A percentile compares a stretch with the other conserved stretches of the same genome.
Conservation (phyloP, 148 eudicot species). For the Vaccinium myrtillus region DNA sequence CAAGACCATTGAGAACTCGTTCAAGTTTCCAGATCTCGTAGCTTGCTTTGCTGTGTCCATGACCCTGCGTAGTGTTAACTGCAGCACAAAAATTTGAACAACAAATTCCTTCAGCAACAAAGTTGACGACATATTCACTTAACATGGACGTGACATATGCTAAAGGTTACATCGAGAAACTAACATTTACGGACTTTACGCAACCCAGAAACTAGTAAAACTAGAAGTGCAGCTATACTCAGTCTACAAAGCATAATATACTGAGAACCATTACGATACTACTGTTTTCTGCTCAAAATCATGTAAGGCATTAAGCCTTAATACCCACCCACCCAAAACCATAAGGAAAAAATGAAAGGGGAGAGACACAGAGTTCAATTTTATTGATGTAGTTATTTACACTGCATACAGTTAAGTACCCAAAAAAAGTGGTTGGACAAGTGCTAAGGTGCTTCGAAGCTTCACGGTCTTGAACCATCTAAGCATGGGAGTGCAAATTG, state of each 20-base stretch:
- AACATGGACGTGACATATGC: neutral
- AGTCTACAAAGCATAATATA: neutral
- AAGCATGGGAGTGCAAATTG: too few species aligned
- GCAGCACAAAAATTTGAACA: constrained; percentile 26
- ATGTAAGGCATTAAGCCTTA: too few species aligned
- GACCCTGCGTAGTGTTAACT: constrained; percentile 84
- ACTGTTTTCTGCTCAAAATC: too few species aligned
- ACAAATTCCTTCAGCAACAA: neutral
- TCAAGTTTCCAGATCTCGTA: constrained; percentile 88
- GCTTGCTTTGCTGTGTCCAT: constrained; percentile 99
- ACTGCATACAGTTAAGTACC: too few species aligned
- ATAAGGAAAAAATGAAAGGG: too few species aligned
- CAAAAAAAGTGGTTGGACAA: too few species aligned
- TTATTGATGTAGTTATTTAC: too few species aligned
- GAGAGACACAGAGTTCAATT: too few species aligned
- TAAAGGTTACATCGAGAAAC: neutral
- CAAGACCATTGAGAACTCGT: constrained; percentile 96
- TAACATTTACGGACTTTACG: neutral
- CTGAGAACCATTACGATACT: too few species aligned
- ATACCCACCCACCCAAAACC: too few species aligned
- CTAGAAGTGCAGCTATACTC: neutral
- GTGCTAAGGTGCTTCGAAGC: too few species aligned
- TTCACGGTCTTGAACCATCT: too few species aligned
- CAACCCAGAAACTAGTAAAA: neutral
- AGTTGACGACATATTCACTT: neutral